Conservation (phyloP, 1,139 yeast species). For the Lodderomyces orthopsilosis region DNA sequence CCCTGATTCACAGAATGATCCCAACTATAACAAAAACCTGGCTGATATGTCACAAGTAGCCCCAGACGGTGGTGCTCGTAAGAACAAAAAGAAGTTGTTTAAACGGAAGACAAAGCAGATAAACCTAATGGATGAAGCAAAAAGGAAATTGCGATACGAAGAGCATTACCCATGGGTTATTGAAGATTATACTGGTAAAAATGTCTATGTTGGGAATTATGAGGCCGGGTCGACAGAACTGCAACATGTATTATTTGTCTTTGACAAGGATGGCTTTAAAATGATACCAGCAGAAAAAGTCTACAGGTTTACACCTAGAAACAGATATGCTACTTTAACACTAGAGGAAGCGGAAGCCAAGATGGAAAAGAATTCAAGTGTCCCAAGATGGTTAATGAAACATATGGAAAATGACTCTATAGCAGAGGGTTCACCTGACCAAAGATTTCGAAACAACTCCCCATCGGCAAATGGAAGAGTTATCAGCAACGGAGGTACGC, state of each 20-base stretch:
- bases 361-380: conserved; percentile 77
- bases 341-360: conserved; percentile 95
- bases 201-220: conserved; percentile 93
- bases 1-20: conserved; percentile 4
- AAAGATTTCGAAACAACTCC: conserved; percentile 38
- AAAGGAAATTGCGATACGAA: conserved; percentile 82
- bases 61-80: conserved; percentile 90
- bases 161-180: conserved; percentile 98
- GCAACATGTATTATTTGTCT: conserved; percentile 74
- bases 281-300: conserved; percentile 95
- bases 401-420: conserved; percentile 66
- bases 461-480: conserved; percentile 16
- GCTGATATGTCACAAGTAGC: conserved; percentile 72
- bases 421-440: conserved; percentile 47
- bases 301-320: conserved; percentile 89
- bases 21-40: conserved; percentile 17
- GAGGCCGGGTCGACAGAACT: conserved; percentile 92
- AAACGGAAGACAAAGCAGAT: conserved; percentile 86
- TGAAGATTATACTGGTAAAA: conserved; percentile 92
- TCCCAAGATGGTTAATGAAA: conserved; percentile 96
- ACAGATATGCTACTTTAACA: conserved; percentile 88
- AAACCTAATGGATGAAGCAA: conserved; percentile 73
- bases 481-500: conserved; percentile 20
- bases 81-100: conserved; percentile 57
- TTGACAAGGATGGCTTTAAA: conserved; percentile 85